Conservation (phyloP, 257 asterid species). For the Haberlea rhodopensis region DNA sequence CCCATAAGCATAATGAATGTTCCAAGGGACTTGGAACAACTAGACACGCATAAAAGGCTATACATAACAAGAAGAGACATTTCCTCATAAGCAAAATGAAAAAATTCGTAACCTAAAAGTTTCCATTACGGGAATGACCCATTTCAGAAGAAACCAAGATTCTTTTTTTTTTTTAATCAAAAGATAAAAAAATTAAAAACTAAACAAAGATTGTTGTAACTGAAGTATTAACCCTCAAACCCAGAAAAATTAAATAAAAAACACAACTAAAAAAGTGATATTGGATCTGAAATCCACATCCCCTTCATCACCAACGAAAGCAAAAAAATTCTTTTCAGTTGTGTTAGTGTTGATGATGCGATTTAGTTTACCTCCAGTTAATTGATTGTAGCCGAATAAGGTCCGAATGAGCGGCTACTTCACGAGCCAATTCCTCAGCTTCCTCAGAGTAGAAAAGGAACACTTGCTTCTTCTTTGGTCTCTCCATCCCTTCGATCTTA, state of each 20-base stretch:
- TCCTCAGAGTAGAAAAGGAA: conserved; percentile 76
- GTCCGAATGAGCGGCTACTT: conserved; percentile 64
- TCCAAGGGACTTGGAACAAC: not conserved
- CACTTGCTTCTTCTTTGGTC: conserved; percentile 56
- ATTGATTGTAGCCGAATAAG: conserved; percentile 68
- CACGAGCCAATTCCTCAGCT: conserved; percentile 67
- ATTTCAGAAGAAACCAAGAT: not conserved
- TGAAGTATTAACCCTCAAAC: not conserved
- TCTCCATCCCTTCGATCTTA: conserved; percentile 37
- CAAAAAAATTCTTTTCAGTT: too few species aligned
- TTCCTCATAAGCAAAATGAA: not conserved
- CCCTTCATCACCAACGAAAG: too few species aligned
- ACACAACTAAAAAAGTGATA: conserved; percentile 14
- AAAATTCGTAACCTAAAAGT: not conserved
- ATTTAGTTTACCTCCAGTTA: conserved; percentile 69
- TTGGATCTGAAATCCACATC: conserved; percentile 22
- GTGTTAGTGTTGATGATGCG: too few species aligned
- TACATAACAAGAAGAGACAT: not conserved
- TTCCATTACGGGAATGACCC: not conserved
- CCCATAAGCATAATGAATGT: not conserved
- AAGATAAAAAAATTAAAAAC: not conserved
- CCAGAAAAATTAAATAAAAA: conserved; percentile 11
- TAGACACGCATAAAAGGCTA: not conserved
- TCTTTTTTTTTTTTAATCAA: not conserved
- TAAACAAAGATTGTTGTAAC: not conserved